Evolutionary conservation across 2,329 filamentous ascomycete genomes (phyloP).

Genomic region (Chaetomium globosum): DNA sequence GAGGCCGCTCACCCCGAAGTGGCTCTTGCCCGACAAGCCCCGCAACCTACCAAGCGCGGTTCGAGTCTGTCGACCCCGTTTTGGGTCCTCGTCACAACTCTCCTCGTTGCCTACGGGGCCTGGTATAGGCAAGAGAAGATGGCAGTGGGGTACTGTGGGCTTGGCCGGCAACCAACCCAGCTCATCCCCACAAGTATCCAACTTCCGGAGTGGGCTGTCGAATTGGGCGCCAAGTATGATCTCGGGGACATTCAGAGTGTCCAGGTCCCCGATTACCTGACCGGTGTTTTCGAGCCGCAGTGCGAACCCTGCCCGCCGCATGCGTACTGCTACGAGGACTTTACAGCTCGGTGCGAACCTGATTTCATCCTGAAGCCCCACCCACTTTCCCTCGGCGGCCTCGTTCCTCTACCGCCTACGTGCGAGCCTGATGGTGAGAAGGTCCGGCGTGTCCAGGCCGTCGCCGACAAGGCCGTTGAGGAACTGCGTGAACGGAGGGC

Average conservation of each 20-base stretch:
- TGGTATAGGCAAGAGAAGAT: constrained; percentile 96
- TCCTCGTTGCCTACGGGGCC: constrained; percentile 71
- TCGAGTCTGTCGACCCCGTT: constrained; percentile 65
- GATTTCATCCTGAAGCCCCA: constrained; percentile 87
- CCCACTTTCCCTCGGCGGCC: constrained; percentile 76
- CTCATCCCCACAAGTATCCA: constrained; percentile 53
- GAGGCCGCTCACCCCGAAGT: constrained; percentile 59
- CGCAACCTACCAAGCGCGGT: constrained; percentile 45
- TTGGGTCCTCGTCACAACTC: constrained; percentile 68
- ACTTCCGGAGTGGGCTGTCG: constrained; percentile 47
- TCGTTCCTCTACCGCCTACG: constrained; percentile 82
- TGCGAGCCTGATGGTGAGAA: constrained; percentile 96
- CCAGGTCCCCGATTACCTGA: constrained; percentile 70
- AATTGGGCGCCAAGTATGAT: constrained; percentile 52
- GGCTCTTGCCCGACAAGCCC: constrained; percentile 48
- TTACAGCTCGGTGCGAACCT: constrained; percentile 76
- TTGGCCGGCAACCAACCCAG: constrained; percentile 65
- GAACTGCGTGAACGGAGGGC: constrained; percentile 83
- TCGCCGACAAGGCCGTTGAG: constrained; percentile 85
- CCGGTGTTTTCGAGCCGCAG: constrained; percentile 70
- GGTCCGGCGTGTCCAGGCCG: constrained; percentile 78
- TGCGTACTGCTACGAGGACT: constrained; percentile 81
- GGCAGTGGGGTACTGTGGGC: constrained; percentile 91
- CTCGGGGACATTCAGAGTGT: constrained; percentile 44
- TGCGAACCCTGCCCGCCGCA: constrained; percentile 91